phyloP scores from a whole-genome alignment of 148 eudicot species.

The Pharnaceum exiguum region DNA sequence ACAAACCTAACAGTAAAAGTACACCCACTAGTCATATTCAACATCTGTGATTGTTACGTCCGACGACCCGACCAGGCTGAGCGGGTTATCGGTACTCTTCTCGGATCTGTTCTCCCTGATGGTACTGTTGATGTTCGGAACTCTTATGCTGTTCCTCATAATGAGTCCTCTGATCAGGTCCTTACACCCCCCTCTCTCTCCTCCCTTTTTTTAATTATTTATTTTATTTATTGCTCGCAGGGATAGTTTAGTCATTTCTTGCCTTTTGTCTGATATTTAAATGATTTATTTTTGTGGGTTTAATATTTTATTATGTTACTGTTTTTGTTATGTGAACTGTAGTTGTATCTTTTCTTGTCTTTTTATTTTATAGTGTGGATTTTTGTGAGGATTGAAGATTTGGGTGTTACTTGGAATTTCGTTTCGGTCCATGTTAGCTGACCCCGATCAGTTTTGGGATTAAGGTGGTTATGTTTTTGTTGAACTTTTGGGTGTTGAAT shows the following conservation, averaged over 20 bases:
- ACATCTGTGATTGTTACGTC: constrained; percentile 80
- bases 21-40: constrained; percentile 87
- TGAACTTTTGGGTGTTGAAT: too few species aligned
- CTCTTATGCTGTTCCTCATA: constrained; percentile 90
- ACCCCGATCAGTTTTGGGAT: too few species aligned
- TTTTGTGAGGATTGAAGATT: too few species aligned
- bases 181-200: not conserved
- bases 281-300: too few species aligned
- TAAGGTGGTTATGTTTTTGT: too few species aligned
- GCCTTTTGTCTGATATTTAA: too few species aligned
- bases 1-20: constrained; percentile 54
- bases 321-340: too few species aligned
- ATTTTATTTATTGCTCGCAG: not conserved
- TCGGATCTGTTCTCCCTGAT: constrained; percentile 76
- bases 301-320: too few species aligned
- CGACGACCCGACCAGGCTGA: constrained; percentile 93
- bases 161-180: constrained; percentile 89
- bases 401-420: too few species aligned
- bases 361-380: too few species aligned
- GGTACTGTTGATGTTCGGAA: constrained; percentile 87
- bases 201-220: not conserved
- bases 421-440: too few species aligned
- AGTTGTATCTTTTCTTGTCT: too few species aligned
- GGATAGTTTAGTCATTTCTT: not conserved
- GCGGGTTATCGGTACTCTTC: constrained; percentile 87